Evolutionary conservation across 2,329 filamentous ascomycete genomes (phyloP).

Genomic region (Venturia carpophila): DNA sequence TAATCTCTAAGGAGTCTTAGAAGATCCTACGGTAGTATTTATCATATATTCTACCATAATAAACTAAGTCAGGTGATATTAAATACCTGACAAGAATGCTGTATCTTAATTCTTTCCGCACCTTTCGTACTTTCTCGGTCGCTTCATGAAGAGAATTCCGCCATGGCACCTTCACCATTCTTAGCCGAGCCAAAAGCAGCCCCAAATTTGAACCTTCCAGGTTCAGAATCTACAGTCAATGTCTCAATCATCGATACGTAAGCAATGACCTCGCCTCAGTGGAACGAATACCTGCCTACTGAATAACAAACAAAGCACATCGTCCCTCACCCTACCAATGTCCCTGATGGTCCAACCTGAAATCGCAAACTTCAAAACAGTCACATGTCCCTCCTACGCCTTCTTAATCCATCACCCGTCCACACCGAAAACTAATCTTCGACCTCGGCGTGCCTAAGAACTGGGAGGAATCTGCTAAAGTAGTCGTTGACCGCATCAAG

Average conservation of each 20-base stretch:
- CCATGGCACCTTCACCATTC: background rate
- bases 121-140: too few relatives aligned
- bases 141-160: too few relatives aligned
- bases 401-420: slow-evolving; percentile 43
- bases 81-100: too few relatives aligned
- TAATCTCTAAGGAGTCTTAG: too few relatives aligned
- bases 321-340: slow-evolving; percentile 14
- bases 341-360: slow-evolving; percentile 32
- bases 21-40: too few relatives aligned
- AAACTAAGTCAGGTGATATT: too few relatives aligned
- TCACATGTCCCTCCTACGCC: slow-evolving; percentile 36
- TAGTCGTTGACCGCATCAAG: slow-evolving; percentile 25
- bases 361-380: slow-evolving; percentile 32
- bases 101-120: background rate
- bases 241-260: slow-evolving; percentile 18
- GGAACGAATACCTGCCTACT: too few relatives aligned
- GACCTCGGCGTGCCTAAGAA: slow-evolving; percentile 44
- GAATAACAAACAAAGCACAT: background rate
- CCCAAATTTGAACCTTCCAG: background rate
- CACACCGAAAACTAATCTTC: slow-evolving; percentile 36
- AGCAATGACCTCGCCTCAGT: background rate
- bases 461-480: slow-evolving; percentile 33
- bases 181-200: slow-evolving; percentile 13
- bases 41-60: too few relatives aligned
- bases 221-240: slow-evolving; percentile 1